Conservation (phyloP, 768 basidiomycete species). For the Lyophyllum decastes region DNA sequence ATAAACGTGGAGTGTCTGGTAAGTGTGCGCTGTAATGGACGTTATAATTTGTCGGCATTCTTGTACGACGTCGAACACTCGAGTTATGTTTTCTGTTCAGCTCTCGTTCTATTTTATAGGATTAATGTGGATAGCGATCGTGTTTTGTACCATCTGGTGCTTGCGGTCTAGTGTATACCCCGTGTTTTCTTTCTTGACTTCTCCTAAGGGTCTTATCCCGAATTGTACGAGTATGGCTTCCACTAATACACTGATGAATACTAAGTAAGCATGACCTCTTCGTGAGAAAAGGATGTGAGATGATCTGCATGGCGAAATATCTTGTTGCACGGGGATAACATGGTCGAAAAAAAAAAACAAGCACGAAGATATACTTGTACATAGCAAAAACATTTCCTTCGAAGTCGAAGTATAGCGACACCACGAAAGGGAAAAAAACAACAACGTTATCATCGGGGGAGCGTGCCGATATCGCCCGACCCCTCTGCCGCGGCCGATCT, state of each 20-base stretch:
- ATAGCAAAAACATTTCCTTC: not conserved
- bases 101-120: no score
- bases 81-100: no score
- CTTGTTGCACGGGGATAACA: not conserved
- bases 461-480: not conserved
- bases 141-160: not conserved
- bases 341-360: not conserved
- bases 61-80: no score
- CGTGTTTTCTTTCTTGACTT: not conserved
- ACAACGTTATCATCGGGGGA: conserved; percentile 1
- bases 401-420: no score
- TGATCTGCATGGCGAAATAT: not conserved
- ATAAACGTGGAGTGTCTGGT: not conserved
- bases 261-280: not conserved
- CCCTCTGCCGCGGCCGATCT: not conserved
- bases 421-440: not conserved
- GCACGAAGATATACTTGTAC: not conserved
- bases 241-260: not conserved
- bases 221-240: not conserved
- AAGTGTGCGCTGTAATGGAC: not conserved
- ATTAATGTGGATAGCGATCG: not conserved
- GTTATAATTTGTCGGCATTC: no score
- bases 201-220: not conserved
- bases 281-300: no score
- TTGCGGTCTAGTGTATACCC: no score